Base-by-base conservation (phyloP, 2,329 filamentous ascomycete genomes). In the Endocalyx cinctus region DNA sequence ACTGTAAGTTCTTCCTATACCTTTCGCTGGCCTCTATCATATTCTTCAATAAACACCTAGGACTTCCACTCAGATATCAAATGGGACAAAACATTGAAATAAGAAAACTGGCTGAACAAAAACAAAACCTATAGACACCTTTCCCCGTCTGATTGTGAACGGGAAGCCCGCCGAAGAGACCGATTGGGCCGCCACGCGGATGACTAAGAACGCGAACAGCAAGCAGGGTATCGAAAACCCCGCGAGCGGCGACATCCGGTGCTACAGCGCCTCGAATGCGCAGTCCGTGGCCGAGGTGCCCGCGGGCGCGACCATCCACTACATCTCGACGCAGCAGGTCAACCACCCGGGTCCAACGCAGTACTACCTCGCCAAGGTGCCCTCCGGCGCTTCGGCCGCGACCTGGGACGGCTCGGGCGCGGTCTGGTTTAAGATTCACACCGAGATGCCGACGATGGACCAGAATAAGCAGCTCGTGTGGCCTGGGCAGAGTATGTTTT, bases 381-480 rank as follows among this genome's bases (percentile, higher is more conserved):
- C 59, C 4, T 40, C 34, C 15, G 59, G 58, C 2, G 31, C 46
- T 15, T 51, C 50, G 11, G 59, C 54, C 17, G 49, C 50, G 4
- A 55, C 47, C 11, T 63, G 54, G 50, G 60, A 63, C 33, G 60
- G 60, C 7, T 50, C 52, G 2, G 62, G 62, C 3, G 50, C 47
- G 12, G 57, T 59, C 3, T 63, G 59, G 59, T 62, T 60, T 49
- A 58, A 58, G 50, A 50, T 60, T 28, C 47, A 50, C 35, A 62
- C 62, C 1, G 55, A 59, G 37, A 50, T 59, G 47, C 66, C 70
- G n/a, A 54, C 54, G 8, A 63, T 69, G 42, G 65, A 66, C 42
- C 53, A 57, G 35, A 65, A 66, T 37, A 70, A 68, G 54, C 60
- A 66, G 36, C 59, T 74, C 17, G 65, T 63, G 25, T 60, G 56